These are phyloP conservation scores for Cladophialophora exuberans DNA, from an alignment of 2,329 filamentous ascomycete genomes.

Conservation along the genomic window DNA sequence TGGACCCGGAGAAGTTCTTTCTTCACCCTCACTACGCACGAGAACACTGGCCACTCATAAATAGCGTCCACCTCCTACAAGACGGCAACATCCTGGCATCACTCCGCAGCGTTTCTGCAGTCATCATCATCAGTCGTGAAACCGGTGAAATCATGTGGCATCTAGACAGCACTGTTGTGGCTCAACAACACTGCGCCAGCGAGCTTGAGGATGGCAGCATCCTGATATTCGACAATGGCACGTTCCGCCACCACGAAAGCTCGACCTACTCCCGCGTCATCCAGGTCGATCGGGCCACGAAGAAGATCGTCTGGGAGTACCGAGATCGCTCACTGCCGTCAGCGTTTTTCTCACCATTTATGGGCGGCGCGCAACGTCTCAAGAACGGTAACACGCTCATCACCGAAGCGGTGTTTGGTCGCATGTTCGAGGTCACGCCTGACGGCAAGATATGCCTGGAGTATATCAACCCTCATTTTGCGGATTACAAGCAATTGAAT, in stretches of 20 bases:
- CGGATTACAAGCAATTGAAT: constrained; percentile 39
- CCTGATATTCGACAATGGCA: constrained; percentile 53
- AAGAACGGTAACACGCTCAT: constrained; percentile 48
- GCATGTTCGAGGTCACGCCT: constrained; percentile 50
- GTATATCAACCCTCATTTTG: constrained; percentile 48
- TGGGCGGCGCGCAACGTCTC: constrained; percentile 51
- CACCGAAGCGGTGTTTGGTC: constrained; percentile 48
- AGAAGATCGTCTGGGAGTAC: constrained; percentile 51
- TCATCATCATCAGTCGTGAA: constrained; percentile 47
- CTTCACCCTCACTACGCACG: constrained; percentile 46
- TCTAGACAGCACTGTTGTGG: constrained; percentile 44
- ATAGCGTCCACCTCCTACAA: constrained; percentile 44
- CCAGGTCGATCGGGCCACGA: constrained; percentile 43
- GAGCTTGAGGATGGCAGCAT: constrained; percentile 48
- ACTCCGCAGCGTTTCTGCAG: constrained; percentile 46
- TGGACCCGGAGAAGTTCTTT: constrained; percentile 44
- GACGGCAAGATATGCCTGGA: constrained; percentile 50
- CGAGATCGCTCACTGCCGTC: constrained; percentile 43
- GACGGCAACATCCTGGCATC: constrained; percentile 49
- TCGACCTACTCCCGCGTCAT: constrained; percentile 50
- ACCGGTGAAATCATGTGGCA: constrained; percentile 50
- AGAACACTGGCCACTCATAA: constrained; percentile 52
- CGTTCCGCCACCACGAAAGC: constrained; percentile 45
- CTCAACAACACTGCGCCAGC: constrained; percentile 51
- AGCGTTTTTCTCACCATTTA: constrained; percentile 52